Evolutionary conservation across 495 filamentous ascomycete genomes (phyloP).

Genomic region (Xylaria cubensis): DNA sequence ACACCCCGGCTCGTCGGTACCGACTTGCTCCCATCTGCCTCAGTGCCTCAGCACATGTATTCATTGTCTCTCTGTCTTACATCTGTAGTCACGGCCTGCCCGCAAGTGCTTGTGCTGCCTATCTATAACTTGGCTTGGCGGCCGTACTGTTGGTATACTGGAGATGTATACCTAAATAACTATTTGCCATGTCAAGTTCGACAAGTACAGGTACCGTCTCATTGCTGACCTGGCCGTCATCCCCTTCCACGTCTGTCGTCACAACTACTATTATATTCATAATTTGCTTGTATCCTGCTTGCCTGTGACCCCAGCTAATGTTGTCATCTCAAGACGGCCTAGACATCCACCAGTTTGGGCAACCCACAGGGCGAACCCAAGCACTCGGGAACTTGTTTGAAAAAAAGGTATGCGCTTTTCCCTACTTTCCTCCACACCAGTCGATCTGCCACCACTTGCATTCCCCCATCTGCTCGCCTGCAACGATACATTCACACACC

Average conservation of each 20-base stretch:
- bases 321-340: constrained; percentile 32
- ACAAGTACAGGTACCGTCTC: constrained; percentile 7
- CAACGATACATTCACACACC: constrained; percentile 47
- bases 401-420: constrained; percentile 40
- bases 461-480: constrained; percentile 42
- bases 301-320: constrained; percentile 29
- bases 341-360: constrained; percentile 39
- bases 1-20: constrained; percentile 37
- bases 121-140: constrained; percentile 3
- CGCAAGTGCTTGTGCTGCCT: constrained; percentile 29
- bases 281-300: constrained; percentile 24
- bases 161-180: constrained; percentile 12
- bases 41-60: constrained; percentile 18
- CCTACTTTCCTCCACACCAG: constrained; percentile 26
- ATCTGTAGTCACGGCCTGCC: constrained; percentile 37
- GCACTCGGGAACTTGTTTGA: constrained; percentile 41
- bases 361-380: constrained; percentile 41
- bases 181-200: constrained; percentile 3
- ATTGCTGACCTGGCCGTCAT: constrained; percentile 11
- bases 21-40: constrained; percentile 14
- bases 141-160: constrained; percentile 7
- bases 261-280: constrained; percentile 19
- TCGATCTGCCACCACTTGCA: constrained; percentile 32
- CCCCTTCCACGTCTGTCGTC: constrained; percentile 8
- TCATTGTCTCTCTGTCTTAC: constrained; percentile 34